Evolutionary conservation across 192 early-diverging fungal species (phyloP), one percentile per base, ranked within the genome.

Genomic region (Coemansia sp.): DNA sequence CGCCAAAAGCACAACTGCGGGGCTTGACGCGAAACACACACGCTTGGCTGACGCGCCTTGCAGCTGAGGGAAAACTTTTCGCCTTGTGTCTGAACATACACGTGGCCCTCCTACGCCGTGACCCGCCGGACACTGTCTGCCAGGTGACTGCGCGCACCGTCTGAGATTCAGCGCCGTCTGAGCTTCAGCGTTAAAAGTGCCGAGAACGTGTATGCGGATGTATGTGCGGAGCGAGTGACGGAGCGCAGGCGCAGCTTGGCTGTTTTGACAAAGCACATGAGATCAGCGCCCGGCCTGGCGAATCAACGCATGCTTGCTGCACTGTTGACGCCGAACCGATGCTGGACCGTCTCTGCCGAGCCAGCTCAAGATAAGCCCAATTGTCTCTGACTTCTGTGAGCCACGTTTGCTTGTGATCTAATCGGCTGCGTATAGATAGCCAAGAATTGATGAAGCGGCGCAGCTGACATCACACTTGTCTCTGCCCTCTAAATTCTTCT

Each of bases 291-390:
- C 51, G 25, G 48, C 31, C 11, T 16, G 49, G 61, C 47, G 61
- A 51, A 52, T 62, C 50, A 29, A 50, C 31, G 27, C 29, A 21
- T 38, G 35, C 37, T 52, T 31, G 61, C 47, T 51, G 49, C 61
- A 52, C 14, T 26, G 14, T 26, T 11, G 47, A 23, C 52, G 62
- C 62, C 62, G 50, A 64, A 64, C 62, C 22, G 62, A 37, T 39
- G 62, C 62, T 64, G 62, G 62, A 64, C 62, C 62, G 17, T 58
- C 66, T 37, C 61, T 65, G 43, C 67, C 66, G 54, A 49, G 57
- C 43, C 65, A 21, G 25, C n/a, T 39, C 19, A 26, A 41, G 39
- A 41, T 41, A 41, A 41, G 39, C 39, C 4, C 6, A 6, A 29
- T 5, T 29, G 27, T 6, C 27, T 29, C 27, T 41, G 39, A 41